phyloP scores from a whole-genome alignment of 2,329 filamentous ascomycete genomes.

The Alternaria brassicicola region DNA sequence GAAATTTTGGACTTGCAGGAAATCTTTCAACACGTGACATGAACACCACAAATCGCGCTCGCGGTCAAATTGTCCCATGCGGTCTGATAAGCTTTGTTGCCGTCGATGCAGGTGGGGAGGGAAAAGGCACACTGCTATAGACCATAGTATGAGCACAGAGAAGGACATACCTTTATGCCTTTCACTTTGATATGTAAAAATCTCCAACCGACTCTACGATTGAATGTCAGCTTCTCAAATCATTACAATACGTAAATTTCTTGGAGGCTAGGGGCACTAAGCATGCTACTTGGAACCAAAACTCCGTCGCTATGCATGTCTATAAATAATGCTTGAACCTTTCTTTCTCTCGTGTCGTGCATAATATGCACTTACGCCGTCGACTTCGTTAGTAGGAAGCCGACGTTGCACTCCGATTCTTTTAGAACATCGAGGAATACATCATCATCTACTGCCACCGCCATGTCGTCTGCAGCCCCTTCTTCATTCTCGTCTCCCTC shows the following conservation, averaged over 20 bases:
- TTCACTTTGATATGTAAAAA: not conserved
- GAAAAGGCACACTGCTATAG: too few species aligned
- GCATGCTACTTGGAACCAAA: not conserved
- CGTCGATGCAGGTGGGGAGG: too few species aligned
- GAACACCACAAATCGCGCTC: too few species aligned
- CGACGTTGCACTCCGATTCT: conserved; percentile 53
- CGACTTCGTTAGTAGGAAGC: conserved; percentile 59
- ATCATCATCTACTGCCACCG: conserved; percentile 56
- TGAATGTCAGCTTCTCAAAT: not conserved
- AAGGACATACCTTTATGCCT: not conserved
- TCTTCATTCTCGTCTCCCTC: not conserved
- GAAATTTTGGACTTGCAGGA: too few species aligned
- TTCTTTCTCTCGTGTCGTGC: not conserved
- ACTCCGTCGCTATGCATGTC: conserved; percentile 9
- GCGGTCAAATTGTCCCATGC: too few species aligned
- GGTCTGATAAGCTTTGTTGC: too few species aligned
- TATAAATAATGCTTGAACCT: not conserved
- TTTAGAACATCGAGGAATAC: conserved; percentile 57
- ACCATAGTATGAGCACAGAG: not conserved
- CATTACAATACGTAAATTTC: not conserved
- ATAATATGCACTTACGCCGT: conserved; percentile 11
- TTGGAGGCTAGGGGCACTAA: not conserved
- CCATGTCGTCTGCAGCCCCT: conserved; percentile 37
- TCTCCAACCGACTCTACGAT: not conserved
- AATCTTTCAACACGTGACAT: not conserved